Evolutionary conservation across 2,329 filamentous ascomycete species (phyloP).

Genomic region (Hymenoscyphus fructigenus): DNA sequence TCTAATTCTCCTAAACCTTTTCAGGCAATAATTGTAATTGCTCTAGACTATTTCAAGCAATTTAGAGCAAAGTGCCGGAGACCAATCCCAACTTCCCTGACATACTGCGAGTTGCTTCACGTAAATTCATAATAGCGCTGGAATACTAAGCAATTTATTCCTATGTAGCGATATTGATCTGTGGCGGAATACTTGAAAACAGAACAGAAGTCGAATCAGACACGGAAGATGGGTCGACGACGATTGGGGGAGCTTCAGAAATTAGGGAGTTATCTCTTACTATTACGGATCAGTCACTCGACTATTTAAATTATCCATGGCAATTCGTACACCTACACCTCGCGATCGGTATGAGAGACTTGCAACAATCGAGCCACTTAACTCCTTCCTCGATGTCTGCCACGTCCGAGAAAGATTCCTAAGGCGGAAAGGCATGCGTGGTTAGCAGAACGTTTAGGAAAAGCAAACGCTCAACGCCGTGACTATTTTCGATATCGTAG

Average conservation of each 20-base stretch:
- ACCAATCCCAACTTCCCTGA: too few relatives aligned
- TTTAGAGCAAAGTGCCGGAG: too few relatives aligned
- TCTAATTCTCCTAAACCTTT: too few relatives aligned
- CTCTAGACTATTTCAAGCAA: too few relatives aligned
- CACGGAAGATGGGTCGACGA: conserved; percentile 2
- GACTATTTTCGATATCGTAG: conserved; percentile 11
- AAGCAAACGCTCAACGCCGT: conserved; percentile 9
- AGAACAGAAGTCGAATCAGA: background rate
- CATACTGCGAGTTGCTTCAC: too few relatives aligned
- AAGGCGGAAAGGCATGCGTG: background rate
- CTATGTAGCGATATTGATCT: background rate
- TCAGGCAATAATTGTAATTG: too few relatives aligned
- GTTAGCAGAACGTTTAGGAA: conserved; percentile 1
- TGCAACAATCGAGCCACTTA: conserved; percentile 3
- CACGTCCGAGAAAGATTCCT: conserved; percentile 10
- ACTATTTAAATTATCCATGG: conserved; percentile 13
- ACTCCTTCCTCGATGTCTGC: conserved; percentile 7
- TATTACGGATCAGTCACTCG: conserved; percentile 1
- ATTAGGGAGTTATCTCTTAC: background rate
- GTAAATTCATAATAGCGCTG: too few relatives aligned
- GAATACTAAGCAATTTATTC: background rate
- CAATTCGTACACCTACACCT: conserved; percentile 6
- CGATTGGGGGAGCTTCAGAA: conserved; percentile 4
- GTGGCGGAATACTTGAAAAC: background rate
- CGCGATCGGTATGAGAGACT: conserved; percentile 6